Percentiles rank a stretch among this genome's conserved stretches.
Evolutionary conservation across 352 stramenopile genomes (phyloP).

Genomic region (Phytopythium mirpurense): DNA sequence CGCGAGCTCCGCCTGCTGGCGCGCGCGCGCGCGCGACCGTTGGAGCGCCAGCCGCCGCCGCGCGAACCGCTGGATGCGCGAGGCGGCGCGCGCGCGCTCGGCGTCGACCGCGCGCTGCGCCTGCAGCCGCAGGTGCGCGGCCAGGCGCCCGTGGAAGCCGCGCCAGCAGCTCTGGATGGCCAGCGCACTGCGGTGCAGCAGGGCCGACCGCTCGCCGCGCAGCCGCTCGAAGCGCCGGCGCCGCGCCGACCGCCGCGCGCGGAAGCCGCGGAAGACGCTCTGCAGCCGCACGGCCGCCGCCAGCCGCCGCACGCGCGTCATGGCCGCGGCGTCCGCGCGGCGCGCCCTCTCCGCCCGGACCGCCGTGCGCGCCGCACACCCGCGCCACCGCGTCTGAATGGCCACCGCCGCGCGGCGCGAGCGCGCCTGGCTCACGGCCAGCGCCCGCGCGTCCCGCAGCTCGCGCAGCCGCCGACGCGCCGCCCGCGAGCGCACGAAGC

Average conservation of each 20-base stretch:
- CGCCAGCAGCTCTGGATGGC: slow-evolving; percentile 76
- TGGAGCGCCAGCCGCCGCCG: slow-evolving; percentile 44
- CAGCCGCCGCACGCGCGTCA: slow-evolving; percentile 34
- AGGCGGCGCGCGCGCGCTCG: slow-evolving; percentile 52
- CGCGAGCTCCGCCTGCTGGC: slow-evolving; percentile 14
- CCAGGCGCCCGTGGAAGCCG: slow-evolving; percentile 62
- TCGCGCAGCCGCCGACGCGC: slow-evolving; percentile 1
- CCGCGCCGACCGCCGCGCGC: slow-evolving; percentile 39
- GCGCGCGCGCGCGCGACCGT: slow-evolving; percentile 14
- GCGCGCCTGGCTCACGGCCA: slow-evolving; percentile 3
- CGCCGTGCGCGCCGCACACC: slow-evolving; percentile 16
- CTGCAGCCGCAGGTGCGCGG: slow-evolving; percentile 48
- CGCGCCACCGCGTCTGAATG: slow-evolving; percentile 55
- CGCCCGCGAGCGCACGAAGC: not conserved
- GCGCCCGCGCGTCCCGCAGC: not conserved
- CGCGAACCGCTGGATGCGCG: slow-evolving; percentile 51
- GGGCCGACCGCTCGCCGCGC: slow-evolving; percentile 53
- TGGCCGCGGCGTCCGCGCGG: slow-evolving; percentile 22
- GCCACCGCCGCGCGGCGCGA: slow-evolving; percentile 29
- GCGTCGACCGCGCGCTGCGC: slow-evolving; percentile 39
- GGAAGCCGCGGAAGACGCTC: slow-evolving; percentile 52
- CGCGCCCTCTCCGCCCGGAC: slow-evolving; percentile 29
- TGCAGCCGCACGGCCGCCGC: slow-evolving; percentile 58
- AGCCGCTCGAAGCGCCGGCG: slow-evolving; percentile 56
- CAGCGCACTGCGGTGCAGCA: slow-evolving; percentile 58